These are phyloP conservation scores for Claviceps fusiformis DNA, from an alignment of 2,329 filamentous ascomycete species.

Conservation along the genomic window DNA sequence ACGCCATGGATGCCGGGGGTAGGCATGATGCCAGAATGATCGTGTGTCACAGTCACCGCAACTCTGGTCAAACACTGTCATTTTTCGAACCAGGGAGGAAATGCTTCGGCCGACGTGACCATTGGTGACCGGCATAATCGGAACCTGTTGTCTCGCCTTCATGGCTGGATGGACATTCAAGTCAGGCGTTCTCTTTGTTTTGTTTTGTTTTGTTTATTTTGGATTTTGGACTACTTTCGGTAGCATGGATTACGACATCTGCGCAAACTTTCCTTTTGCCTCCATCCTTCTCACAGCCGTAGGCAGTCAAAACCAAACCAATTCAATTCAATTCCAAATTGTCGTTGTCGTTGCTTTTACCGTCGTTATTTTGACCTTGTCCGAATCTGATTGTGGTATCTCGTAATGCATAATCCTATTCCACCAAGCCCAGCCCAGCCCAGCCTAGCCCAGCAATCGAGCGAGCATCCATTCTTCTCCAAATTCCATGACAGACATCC, in stretches of 20 bases:
- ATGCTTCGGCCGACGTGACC: neutral
- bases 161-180: neutral
- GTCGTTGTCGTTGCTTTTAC: neutral
- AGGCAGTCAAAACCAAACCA: neutral
- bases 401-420: conserved; percentile 4
- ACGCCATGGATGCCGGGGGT: neutral
- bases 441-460: neutral
- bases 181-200: neutral
- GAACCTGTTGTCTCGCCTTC: neutral
- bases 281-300: too few species aligned
- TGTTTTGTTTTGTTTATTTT: neutral
- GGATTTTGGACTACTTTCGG: too few species aligned
- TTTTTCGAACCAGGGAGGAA: neutral
- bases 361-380: neutral
- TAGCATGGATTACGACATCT: neutral
- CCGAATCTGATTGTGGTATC: conserved; percentile 4
- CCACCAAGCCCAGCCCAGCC: too few species aligned
- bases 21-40: neutral
- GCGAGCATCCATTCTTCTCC: neutral
- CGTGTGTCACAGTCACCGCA: neutral
- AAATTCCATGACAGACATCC: neutral
- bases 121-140: neutral
- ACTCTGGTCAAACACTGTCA: neutral
- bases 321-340: neutral
- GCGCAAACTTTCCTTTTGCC: neutral